These are phyloP conservation scores for Schwanniomyces polymorphus DNA, from an alignment of 805 yeast genomes.

Conservation along the genomic window DNA sequence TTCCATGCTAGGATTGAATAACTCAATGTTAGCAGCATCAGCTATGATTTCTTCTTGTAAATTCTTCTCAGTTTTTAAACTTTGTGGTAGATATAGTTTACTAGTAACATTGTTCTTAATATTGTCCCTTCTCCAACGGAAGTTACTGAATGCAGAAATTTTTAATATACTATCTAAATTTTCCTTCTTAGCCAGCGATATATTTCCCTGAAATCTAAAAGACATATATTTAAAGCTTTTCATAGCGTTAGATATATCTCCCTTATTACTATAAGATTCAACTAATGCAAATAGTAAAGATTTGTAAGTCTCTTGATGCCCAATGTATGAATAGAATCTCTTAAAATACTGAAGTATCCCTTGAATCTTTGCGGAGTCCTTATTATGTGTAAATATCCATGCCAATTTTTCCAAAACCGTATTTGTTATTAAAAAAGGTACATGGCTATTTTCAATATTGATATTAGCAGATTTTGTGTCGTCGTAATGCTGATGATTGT, in stretches of 20 bases:
- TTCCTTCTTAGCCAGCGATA: constrained; percentile 8
- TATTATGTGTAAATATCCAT: constrained; percentile 24
- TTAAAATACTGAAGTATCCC: constrained; percentile 36
- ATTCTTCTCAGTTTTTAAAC: constrained; percentile 2
- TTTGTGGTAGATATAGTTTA: background rate
- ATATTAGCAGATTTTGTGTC: constrained; percentile 7
- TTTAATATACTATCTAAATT: constrained; percentile 8
- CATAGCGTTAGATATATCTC: constrained; percentile 21
- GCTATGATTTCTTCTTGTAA: constrained; percentile 1
- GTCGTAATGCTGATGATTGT: constrained; percentile 18
- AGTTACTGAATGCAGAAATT: constrained; percentile 14
- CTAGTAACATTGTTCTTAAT: constrained; percentile 13
- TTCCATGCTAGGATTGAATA: constrained; percentile 25
- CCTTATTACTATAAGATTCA: constrained; percentile 27
- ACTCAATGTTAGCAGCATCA: background rate
- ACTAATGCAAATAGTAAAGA: constrained; percentile 25
- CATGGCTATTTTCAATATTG: constrained; percentile 13
- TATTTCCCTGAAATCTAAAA: constrained; percentile 19
- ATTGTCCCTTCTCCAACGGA: constrained; percentile 22
- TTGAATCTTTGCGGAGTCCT: constrained; percentile 22
- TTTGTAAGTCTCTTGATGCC: constrained; percentile 28
- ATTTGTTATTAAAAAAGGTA: constrained; percentile 36
- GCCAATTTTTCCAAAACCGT: constrained; percentile 23
- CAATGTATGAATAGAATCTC: constrained; percentile 34
- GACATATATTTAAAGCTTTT: constrained; percentile 19